These are phyloP conservation scores for Erodium texanum DNA, from an alignment of 441 rosid genomes.

Conservation along the genomic window DNA sequence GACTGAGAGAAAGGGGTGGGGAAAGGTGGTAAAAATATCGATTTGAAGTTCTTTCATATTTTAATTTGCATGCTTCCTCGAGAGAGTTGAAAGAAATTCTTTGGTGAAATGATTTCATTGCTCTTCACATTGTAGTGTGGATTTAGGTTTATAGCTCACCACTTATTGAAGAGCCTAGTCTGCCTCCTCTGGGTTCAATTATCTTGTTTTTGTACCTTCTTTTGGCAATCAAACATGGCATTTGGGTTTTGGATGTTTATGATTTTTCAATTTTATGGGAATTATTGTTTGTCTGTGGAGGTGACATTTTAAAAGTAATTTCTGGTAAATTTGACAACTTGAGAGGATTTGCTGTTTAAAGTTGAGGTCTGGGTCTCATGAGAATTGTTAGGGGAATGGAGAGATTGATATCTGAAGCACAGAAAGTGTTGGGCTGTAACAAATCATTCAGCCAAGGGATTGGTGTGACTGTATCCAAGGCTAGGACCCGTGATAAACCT, in stretches of 20 bases:
- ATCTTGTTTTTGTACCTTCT: background rate
- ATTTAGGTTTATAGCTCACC: background rate
- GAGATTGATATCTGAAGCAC: conserved; percentile 64
- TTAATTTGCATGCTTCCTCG: no score
- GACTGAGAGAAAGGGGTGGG: background rate
- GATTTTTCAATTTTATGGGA: conserved; percentile 23
- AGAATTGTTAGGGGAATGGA: conserved; percentile 98
- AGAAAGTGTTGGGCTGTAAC: conserved; percentile 62
- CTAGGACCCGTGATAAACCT: conserved; percentile 76
- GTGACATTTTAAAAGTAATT: conserved; percentile 26
- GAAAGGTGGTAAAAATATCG: background rate
- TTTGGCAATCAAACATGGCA: conserved; percentile 1
- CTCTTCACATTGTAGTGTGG: no score
- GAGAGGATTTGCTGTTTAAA: conserved; percentile 54
- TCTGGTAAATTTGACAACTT: conserved; percentile 39
- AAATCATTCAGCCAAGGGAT: conserved; percentile 76
- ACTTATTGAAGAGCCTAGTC: background rate
- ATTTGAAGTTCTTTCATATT: no score
- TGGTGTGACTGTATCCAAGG: conserved; percentile 71
- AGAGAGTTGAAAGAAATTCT: no score
- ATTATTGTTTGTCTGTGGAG: conserved; percentile 31
- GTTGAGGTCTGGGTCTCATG: conserved; percentile 74
- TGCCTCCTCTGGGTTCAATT: background rate
- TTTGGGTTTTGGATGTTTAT: conserved; percentile 5
- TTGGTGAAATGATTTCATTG: no score